Percentiles rank a stretch among this genome's conserved stretches.
Conservation (phyloP, 2,329 filamentous ascomycete species). For the Apiospora phragmitis region DNA sequence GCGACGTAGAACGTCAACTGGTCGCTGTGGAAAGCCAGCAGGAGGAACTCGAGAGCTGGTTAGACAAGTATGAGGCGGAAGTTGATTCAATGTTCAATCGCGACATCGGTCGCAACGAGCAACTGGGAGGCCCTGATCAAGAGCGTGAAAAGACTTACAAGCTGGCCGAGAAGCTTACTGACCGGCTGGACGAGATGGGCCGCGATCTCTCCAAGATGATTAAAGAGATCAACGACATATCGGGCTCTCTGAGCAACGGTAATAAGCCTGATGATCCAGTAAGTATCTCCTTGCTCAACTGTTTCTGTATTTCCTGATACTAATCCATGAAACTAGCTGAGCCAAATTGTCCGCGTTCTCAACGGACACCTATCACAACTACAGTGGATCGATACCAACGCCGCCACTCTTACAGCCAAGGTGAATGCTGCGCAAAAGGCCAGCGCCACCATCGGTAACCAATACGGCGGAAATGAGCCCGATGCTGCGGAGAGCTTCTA, state of each 20-base stretch:
- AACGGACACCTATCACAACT: constrained; percentile 91
- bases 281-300: constrained; percentile 41
- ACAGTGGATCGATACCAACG: constrained; percentile 89
- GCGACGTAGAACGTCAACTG: constrained; percentile 91
- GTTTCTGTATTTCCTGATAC: constrained; percentile 16
- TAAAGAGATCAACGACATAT: constrained; percentile 94
- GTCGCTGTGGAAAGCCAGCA: constrained; percentile 89
- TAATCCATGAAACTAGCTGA: constrained; percentile 58
- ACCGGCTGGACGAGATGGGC: constrained; percentile 90
- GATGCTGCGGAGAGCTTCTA: constrained; percentile 89
- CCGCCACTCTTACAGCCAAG: constrained; percentile 78
- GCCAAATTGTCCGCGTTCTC: constrained; percentile 92
- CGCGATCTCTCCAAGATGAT: constrained; percentile 95
- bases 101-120: constrained; percentile 73
- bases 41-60: constrained; percentile 82
- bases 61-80: constrained; percentile 89
- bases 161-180: constrained; percentile 88
- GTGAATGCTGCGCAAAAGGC: constrained; percentile 81
- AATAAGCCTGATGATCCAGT: constrained; percentile 86
- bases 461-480: constrained; percentile 60
- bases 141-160: constrained; percentile 97
- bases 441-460: constrained; percentile 60
- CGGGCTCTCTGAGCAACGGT: constrained; percentile 84
- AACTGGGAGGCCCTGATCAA: constrained; percentile 84
- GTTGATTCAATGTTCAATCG: constrained; percentile 86